phyloP scores from a whole-genome alignment of 2,329 filamentous ascomycete species.

The Trichoderma sp. region DNA sequence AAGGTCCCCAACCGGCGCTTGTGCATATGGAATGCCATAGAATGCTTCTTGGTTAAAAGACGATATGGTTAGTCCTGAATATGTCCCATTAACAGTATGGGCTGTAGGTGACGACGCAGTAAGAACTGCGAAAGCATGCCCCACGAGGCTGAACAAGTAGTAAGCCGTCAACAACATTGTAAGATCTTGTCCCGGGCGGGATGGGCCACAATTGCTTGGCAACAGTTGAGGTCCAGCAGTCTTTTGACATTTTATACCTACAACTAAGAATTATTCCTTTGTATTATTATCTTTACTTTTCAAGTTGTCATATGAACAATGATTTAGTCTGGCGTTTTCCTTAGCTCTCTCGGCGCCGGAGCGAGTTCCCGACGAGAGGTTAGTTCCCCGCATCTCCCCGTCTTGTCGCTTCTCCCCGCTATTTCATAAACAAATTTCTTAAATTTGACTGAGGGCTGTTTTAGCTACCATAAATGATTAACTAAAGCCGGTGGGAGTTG shows the following conservation, averaged over 20 bases:
- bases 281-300: neutral
- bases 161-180: slow-evolving; percentile 6
- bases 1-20: slow-evolving; percentile 5
- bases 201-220: neutral
- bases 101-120: neutral
- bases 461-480: neutral
- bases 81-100: neutral
- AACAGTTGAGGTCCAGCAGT: neutral
- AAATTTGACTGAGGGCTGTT: neutral
- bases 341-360: neutral
- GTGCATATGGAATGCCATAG: slow-evolving; percentile 14
- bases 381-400: slow-evolving; percentile 22
- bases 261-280: neutral
- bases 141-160: neutral
- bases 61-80: neutral
- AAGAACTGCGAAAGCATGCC: neutral
- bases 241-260: neutral
- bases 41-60: slow-evolving; percentile 17
- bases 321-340: neutral
- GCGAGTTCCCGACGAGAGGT: neutral
- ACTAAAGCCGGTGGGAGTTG: neutral
- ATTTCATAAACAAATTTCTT: neutral
- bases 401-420: neutral
- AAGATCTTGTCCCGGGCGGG: neutral
- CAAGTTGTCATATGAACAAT: neutral